Evolutionary conservation across 768 basidiomycete genomes (phyloP).

Genomic region (Termitomyces sp.): DNA sequence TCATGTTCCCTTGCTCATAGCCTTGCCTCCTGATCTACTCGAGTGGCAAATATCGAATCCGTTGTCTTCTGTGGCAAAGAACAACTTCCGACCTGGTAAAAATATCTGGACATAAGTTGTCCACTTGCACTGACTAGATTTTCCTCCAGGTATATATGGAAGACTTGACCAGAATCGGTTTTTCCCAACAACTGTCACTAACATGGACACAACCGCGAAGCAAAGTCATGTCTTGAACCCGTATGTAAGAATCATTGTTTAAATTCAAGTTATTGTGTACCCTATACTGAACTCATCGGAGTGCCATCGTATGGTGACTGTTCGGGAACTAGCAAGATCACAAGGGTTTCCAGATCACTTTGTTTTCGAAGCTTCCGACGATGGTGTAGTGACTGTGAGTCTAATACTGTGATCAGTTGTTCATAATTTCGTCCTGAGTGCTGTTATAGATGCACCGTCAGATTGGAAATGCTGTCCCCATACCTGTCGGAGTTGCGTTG

Average conservation of each 20-base stretch:
- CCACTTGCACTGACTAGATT: background rate
- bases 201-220: conserved; percentile 75
- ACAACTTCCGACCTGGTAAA: conserved; percentile 47
- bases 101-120: background rate
- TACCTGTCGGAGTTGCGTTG: conserved; percentile 57
- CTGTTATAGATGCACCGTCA: conserved; percentile 64
- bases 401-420: background rate
- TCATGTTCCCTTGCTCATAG: conserved; percentile 20
- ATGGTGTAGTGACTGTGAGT: conserved; percentile 59
- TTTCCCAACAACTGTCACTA: conserved; percentile 75
- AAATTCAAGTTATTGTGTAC: background rate
- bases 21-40: conserved; percentile 35
- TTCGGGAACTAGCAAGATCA: conserved; percentile 72
- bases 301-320: conserved; percentile 68
- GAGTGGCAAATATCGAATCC: conserved; percentile 65
- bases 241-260: conserved; percentile 33
- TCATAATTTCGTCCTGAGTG: background rate
- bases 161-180: conserved; percentile 49
- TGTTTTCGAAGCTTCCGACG: conserved; percentile 45
- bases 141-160: conserved; percentile 39
- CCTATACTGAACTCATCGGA: conserved; percentile 19
- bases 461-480: conserved; percentile 78
- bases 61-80: conserved; percentile 46
- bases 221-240: conserved; percentile 69
- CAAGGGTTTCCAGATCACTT: conserved; percentile 82